phyloP scores from a whole-genome alignment of 2,329 filamentous ascomycete species.

The Fusarium sarcochroum region DNA sequence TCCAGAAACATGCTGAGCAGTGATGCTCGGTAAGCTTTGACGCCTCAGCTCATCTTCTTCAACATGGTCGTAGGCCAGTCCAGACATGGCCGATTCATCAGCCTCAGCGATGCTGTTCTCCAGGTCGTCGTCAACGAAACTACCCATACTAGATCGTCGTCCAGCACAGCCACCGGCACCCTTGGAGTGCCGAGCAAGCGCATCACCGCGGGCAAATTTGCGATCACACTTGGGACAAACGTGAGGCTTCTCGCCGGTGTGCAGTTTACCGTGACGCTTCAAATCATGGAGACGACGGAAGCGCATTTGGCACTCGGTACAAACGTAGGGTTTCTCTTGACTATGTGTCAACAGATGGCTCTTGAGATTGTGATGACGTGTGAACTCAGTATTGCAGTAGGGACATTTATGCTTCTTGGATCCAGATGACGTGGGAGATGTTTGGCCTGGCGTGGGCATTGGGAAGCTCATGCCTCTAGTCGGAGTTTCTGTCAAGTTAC shows the following conservation, averaged over 20 bases:
- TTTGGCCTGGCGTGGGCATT: conserved; percentile 62
- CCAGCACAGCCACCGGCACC: conserved; percentile 96
- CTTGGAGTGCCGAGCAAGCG: conserved; percentile 93
- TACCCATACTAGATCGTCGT: conserved; percentile 86
- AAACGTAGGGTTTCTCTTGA: conserved; percentile 97
- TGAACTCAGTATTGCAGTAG: conserved; percentile 97
- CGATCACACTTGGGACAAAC: conserved; percentile 95
- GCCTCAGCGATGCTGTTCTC: conserved; percentile 64
- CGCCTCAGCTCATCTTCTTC: conserved; percentile 75
- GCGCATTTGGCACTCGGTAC: conserved; percentile 91
- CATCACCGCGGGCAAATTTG: conserved; percentile 95
- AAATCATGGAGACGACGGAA: conserved; percentile 95
- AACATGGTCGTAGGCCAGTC: conserved; percentile 68
- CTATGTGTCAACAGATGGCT: conserved; percentile 97
- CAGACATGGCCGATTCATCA: conserved; percentile 71
- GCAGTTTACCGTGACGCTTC: conserved; percentile 95
- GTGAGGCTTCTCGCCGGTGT: conserved; percentile 96
- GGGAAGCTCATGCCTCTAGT: conserved; percentile 71
- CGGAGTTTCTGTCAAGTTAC: conserved; percentile 60
- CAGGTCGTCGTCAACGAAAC: conserved; percentile 83
- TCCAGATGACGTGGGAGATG: conserved; percentile 69
- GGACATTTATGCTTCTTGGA: conserved; percentile 96
- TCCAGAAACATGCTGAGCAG: conserved; percentile 76
- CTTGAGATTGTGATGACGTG: conserved; percentile 96
- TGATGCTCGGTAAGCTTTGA: conserved; percentile 81